phyloP scores from a whole-genome alignment of 1,284 basidiomycete genomes.

The Apiotrichum gamsii region DNA sequence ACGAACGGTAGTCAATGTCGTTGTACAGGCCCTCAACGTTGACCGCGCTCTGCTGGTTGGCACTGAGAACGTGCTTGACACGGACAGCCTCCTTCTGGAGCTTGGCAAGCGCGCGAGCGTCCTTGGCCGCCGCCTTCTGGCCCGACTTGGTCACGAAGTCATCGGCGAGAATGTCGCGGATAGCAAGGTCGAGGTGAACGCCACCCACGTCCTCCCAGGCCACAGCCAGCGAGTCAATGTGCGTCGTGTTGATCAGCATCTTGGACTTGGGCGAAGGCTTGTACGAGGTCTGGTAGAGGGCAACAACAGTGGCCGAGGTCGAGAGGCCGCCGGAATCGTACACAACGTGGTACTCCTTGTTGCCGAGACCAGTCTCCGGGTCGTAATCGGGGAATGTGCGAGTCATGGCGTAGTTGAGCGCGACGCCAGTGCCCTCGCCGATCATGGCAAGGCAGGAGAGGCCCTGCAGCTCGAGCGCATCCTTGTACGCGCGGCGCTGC shows the following conservation, averaged over 20 bases:
- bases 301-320: constrained; percentile 77
- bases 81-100: constrained; percentile 87
- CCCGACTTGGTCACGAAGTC: constrained; percentile 61
- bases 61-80: constrained; percentile 88
- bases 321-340: constrained; percentile 90
- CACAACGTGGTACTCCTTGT: constrained; percentile 80
- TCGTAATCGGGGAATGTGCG: constrained; percentile 61
- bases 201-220: constrained; percentile 79
- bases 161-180: constrained; percentile 73
- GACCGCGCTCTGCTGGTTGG: constrained; percentile 70
- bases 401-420: constrained; percentile 94
- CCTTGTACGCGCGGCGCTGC: constrained; percentile 79
- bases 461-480: constrained; percentile 86
- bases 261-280: constrained; percentile 48
- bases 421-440: constrained; percentile 87
- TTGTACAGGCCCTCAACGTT: constrained; percentile 81
- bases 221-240: constrained; percentile 68
- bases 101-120: constrained; percentile 84
- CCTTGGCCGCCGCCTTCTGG: constrained; percentile 42
- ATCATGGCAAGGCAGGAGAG: constrained; percentile 76
- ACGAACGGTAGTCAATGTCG: constrained; percentile 83
- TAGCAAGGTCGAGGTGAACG: constrained; percentile 70
- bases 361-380: constrained; percentile 31
- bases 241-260: constrained; percentile 56
- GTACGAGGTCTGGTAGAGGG: constrained; percentile 58